Conservation (phyloP, 2,329 filamentous ascomycete genomes). For the Calonectria pseudoturangicola region DNA sequence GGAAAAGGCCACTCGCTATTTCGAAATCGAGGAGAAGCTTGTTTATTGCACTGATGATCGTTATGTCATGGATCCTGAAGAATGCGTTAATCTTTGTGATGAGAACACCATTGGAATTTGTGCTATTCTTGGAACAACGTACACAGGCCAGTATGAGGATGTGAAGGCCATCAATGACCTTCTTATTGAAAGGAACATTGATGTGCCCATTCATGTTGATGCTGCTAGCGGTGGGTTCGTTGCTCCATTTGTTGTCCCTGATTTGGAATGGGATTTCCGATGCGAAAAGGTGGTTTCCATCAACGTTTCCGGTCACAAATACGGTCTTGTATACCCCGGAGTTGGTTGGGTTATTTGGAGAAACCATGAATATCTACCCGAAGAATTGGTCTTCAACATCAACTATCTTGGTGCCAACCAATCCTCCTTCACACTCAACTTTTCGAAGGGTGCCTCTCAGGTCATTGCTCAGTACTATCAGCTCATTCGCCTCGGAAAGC, state of each 20-base stretch:
- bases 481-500: constrained; percentile 94
- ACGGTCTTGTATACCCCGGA: constrained; percentile 86
- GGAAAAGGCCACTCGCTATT: constrained; percentile 94
- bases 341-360: constrained; percentile 97
- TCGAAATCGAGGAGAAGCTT: constrained; percentile 93
- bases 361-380: constrained; percentile 85
- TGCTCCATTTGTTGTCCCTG: constrained; percentile 90
- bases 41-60: constrained; percentile 78
- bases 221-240: constrained; percentile 95
- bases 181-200: constrained; percentile 82
- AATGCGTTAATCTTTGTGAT: constrained; percentile 77
- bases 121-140: constrained; percentile 92
- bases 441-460: constrained; percentile 95
- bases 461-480: constrained; percentile 99
- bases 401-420: constrained; percentile 98
- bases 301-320: constrained; percentile 97
- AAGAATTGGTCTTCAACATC: constrained; percentile 98
- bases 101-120: constrained; percentile 93
- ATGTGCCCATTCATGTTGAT: constrained; percentile 94
- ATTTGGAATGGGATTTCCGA: constrained; percentile 93
- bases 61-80: constrained; percentile 78
- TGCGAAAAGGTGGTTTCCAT: constrained; percentile 93
- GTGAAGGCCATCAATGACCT: constrained; percentile 94
- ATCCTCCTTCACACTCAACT: constrained; percentile 96
- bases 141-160: constrained; percentile 97